A percentile compares a stretch with the other conserved stretches of the same genome.
Evolutionary conservation across 352 stramenopile species (phyloP).

Genomic region (Phytopythium cucurbitacearum): DNA sequence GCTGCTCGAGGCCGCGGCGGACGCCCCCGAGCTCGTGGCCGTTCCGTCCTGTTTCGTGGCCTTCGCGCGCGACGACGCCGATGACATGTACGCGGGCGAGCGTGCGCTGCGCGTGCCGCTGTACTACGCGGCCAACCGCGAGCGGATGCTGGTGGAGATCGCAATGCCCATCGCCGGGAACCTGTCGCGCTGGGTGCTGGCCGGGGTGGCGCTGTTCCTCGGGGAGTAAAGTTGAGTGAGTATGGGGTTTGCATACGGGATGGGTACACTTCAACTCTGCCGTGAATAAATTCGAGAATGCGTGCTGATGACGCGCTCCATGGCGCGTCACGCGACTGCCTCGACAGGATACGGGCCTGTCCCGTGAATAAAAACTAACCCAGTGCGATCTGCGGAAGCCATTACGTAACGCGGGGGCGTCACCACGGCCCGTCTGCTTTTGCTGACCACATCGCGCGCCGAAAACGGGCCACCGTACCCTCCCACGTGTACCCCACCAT

Average conservation of each 20-base stretch:
- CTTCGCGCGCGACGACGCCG: conserved; percentile 71
- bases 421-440: too few species aligned
- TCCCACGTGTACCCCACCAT: too few species aligned
- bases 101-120: conserved; percentile 71
- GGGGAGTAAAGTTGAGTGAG: conserved; percentile 36
- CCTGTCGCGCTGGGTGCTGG: conserved; percentile 70
- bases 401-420: too few species aligned
- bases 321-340: too few species aligned
- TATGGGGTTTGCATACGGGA: background rate
- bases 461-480: too few species aligned
- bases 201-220: conserved; percentile 81
- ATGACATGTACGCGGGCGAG: conserved; percentile 74
- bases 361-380: too few species aligned
- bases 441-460: too few species aligned
- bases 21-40: conserved; percentile 79
- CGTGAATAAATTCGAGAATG: too few species aligned
- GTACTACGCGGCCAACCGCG: conserved; percentile 74
- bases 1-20: conserved; percentile 71
- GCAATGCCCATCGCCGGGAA: conserved; percentile 72
- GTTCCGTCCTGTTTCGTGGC: conserved; percentile 82
- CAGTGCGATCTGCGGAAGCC: too few species aligned
- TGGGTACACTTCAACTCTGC: too few species aligned
- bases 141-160: conserved; percentile 81
- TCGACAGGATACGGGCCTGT: too few species aligned
- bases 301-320: too few species aligned